A percentile compares a stretch with the other conserved stretches of the same genome.
Evolutionary conservation across 2,329 filamentous ascomycete species (phyloP).

Genomic region (Exophiala viscosa): DNA sequence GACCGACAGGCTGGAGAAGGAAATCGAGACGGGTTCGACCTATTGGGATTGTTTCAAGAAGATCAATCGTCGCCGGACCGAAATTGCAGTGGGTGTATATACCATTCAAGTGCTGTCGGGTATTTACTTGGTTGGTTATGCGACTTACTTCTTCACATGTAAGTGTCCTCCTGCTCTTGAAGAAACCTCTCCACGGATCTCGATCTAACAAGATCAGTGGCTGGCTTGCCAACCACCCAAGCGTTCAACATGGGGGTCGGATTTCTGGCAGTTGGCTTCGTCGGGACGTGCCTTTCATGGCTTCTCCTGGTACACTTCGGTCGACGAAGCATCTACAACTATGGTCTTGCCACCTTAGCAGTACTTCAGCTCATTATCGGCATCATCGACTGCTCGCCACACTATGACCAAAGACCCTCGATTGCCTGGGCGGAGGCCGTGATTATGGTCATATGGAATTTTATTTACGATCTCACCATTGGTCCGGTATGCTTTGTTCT

Average conservation of each 20-base stretch:
- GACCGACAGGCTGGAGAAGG: constrained; percentile 39
- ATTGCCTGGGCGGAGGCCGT: constrained; percentile 37
- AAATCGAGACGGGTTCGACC: constrained; percentile 37
- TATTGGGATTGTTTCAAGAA: constrained; percentile 42
- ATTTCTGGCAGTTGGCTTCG: constrained; percentile 38
- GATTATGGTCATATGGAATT: constrained; percentile 39
- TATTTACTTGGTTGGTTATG: constrained; percentile 44
- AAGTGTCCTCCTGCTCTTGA: background rate
- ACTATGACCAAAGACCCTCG: constrained; percentile 28
- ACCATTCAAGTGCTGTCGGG: constrained; percentile 43
- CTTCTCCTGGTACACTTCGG: constrained; percentile 35
- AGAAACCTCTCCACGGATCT: background rate
- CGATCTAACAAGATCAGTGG: constrained; percentile 14
- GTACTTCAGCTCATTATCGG: constrained; percentile 39
- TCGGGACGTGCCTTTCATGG: constrained; percentile 39
- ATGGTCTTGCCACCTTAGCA: constrained; percentile 34
- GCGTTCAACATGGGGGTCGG: constrained; percentile 42
- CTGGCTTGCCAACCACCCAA: constrained; percentile 32
- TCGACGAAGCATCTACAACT: constrained; percentile 35
- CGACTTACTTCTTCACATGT: constrained; percentile 50
- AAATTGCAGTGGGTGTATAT: constrained; percentile 45
- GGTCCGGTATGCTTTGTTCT: constrained; percentile 46
- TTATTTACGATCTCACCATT: constrained; percentile 40
- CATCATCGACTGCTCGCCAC: constrained; percentile 39
- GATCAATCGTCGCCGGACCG: constrained; percentile 42